Percentiles rank a stretch among this genome's conserved stretches.
These are phyloP conservation scores for Chloranthus sessilifolius DNA, from an alignment of 164 flowering plant species.

Conservation along the genomic window DNA sequence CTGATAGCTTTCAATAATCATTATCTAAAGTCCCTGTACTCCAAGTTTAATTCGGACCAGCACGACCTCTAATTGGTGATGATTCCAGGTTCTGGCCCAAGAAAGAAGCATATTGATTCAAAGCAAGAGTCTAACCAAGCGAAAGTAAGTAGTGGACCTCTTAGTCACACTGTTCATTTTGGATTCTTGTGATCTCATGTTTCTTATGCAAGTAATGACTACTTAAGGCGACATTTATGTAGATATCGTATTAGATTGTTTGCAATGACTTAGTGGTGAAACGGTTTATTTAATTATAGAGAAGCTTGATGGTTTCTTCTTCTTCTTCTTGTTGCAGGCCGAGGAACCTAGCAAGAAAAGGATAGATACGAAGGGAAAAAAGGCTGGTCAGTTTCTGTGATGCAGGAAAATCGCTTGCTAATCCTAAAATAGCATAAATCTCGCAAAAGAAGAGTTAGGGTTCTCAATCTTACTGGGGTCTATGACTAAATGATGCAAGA, in stretches of 20 bases:
- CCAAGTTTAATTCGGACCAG: background rate
- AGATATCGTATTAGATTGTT: too few relatives aligned
- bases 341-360: slow-evolving; percentile 25
- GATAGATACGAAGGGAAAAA: slow-evolving; percentile 17
- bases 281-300: too few relatives aligned
- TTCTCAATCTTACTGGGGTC: too few relatives aligned
- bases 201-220: slow-evolving; percentile 1
- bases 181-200: background rate
- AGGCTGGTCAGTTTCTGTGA: slow-evolving; percentile 21
- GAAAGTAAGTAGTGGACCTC: slow-evolving; percentile 3
- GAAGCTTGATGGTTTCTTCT: background rate
- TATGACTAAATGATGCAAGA: too few relatives aligned
- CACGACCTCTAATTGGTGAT: background rate
- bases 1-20: slow-evolving; percentile 6
- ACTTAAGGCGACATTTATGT: too few relatives aligned
- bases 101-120: slow-evolving; percentile 15
- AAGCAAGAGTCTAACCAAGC: slow-evolving; percentile 28
- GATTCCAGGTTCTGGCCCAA: slow-evolving; percentile 29
- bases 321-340: slow-evolving; percentile 29
- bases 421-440: too few relatives aligned
- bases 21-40: background rate
- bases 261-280: too few relatives aligned
- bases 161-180: background rate
- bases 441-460: too few relatives aligned
- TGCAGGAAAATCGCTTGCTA: background rate